phyloP scores from a whole-genome alignment of 2,329 filamentous ascomycete species.

The Alternaria panax region DNA sequence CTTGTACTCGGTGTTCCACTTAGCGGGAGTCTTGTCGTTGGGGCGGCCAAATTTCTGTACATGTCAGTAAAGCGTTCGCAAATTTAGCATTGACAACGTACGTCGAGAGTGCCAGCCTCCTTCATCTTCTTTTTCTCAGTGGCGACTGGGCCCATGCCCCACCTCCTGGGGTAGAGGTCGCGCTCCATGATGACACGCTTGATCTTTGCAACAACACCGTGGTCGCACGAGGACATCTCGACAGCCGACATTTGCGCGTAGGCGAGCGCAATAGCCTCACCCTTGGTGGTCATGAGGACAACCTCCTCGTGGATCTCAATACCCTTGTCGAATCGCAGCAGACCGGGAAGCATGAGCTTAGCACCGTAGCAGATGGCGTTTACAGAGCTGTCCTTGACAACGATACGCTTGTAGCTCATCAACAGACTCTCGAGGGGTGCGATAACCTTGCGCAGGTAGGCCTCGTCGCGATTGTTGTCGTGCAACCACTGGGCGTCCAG shows the following conservation, averaged over 20 bases:
- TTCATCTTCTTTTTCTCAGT: constrained; percentile 99
- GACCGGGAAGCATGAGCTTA: constrained; percentile 97
- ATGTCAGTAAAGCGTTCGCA: constrained; percentile 42
- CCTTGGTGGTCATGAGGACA: constrained; percentile 98
- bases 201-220: constrained; percentile 97
- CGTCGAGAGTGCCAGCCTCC: constrained; percentile 93
- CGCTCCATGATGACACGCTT: constrained; percentile 99
- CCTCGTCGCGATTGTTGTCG: constrained; percentile 95
- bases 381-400: constrained; percentile 95
- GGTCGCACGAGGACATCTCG: constrained; percentile 95
- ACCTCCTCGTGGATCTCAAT: constrained; percentile 97
- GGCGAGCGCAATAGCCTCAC: constrained; percentile 94
- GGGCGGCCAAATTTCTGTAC: constrained; percentile 82
- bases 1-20: constrained; percentile 93
- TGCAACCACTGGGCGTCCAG: constrained; percentile 95
- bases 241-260: constrained; percentile 98
- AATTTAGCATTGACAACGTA: constrained; percentile 47
- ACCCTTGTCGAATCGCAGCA: constrained; percentile 87
- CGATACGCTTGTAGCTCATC: constrained; percentile 92
- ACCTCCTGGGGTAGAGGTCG: constrained; percentile 94
- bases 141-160: constrained; percentile 93
- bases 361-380: constrained; percentile 99
- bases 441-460: constrained; percentile 89
- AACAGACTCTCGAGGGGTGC: constrained; percentile 90
- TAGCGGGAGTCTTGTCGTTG: constrained; percentile 91